Base-by-base conservation (phyloP, 2,329 filamentous ascomycete species). In the Fusarium hainanense region DNA sequence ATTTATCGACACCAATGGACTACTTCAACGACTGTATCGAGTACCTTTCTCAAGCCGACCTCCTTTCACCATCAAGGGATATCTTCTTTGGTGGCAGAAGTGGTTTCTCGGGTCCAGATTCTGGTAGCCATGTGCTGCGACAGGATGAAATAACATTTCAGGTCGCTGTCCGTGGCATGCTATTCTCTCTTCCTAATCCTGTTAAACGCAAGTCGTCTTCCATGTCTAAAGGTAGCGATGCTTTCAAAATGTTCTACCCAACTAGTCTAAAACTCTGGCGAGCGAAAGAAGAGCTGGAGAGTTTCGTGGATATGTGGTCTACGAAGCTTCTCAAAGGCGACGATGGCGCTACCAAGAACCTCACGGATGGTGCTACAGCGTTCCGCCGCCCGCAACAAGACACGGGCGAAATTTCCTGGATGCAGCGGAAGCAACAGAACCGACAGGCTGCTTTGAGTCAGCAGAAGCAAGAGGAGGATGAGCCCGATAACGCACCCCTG, bases 131-230 rank as follows among this genome's bases (percentile, higher is more conserved):
- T 65, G 85, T 90, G 16, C 82, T 98, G 12, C 90, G 94, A 9
- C 95, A 98, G 79, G 94, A 98, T 68, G 96, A 99, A 76, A 94
- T 99, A 77, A 90, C 92, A 25, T 98, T 98, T 70, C 93, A 99
- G 70, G 90, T 95, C 20, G 94, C 94, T 7, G 93, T 97, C 0
- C 89, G 94, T 14, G 96, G 96, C 1, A 81, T 98, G 51, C 81
- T 98, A 1, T 97, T 97, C 77, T 90, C 90, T 12, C 85, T 99
- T 4, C 96, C 96, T 3, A 88, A 88, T 72, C 95, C 95, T 0
- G 96, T 99, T 12, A 95, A 93, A 77, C 87, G 90, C n/a, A 85
- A 85, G 84, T 78, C 83, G 73, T 75, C 78, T 74, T 72, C 82
- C 75, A 74, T 76, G 73, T 82, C 75, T 78, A 84, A 64, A 76